Base-by-base conservation (phyloP, 208 protist genomes). In the Crithidia brevicula region DNA sequence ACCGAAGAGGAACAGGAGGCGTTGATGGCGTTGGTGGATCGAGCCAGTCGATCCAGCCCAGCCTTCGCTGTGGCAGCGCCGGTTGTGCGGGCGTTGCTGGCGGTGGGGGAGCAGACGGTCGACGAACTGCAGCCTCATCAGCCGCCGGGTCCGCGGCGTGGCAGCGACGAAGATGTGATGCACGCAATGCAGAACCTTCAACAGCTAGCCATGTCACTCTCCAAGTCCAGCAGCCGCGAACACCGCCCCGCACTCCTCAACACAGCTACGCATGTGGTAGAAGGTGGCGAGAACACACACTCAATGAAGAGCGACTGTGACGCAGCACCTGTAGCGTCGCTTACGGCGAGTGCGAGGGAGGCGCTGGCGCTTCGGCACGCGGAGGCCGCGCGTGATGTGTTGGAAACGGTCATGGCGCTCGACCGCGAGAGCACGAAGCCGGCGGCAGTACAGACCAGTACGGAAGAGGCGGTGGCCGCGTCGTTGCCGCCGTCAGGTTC, bases 61-160 rank as follows among this genome's bases (percentile, higher is more conserved):
- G 23, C 58, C 11, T 87, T 54, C 42, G 45, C 58, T 10, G 72
- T 69, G 34, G 81, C 75, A 25, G 51, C 33, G 20, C 67, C 71
- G 28, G 57, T 81, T 31, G 25, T 83, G 16, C 52, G 36, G 15
- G 69, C 79, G 34, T 47, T 89, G 15, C 47, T 86, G 4, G 30
- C 1, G 59, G 40, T 8, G 68, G 49, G 27, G 40, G 51, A 2
- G 4, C 23, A 3, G 0, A 23, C n/a, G 22, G 31, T 36, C 16
- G 25, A 30, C 22, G 45, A 27, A 50, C 34, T 45, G 34, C n/a
- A 22, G 38, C 30, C n/a, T n/a, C n/a, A n/a, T n/a, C n/a, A 27
- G 42, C 20, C 10, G 23, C 15, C 10, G 23, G 6, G 2, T 16
- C 27, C 6, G 28, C 18, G 42, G 42, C 60, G 22, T 16, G 57